phyloP scores from a whole-genome alignment of 176 grass and related monocot species.

The Zea luxurians region DNA sequence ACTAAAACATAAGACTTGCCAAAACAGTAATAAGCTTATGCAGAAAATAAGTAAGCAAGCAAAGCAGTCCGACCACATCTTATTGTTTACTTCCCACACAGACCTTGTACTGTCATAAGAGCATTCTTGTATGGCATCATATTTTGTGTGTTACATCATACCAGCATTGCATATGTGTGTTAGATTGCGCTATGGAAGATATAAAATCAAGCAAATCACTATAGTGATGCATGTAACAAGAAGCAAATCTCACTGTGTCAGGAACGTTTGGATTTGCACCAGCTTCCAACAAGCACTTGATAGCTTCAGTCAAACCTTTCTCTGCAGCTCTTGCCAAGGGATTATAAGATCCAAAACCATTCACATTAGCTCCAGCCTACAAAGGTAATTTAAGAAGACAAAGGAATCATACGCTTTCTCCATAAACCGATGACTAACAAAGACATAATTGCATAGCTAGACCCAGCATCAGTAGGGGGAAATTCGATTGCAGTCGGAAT shows the following conservation, averaged over 20 bases:
- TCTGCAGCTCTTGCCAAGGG: conserved; percentile 26
- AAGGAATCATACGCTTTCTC: background rate
- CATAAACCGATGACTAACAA: background rate
- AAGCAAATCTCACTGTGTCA: conserved; percentile 16
- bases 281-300: conserved; percentile 39
- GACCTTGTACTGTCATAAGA: background rate
- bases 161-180: background rate
- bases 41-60: background rate
- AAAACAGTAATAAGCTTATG: conserved; percentile 14
- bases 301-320: conserved; percentile 41
- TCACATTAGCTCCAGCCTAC: conserved; percentile 38
- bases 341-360: conserved; percentile 1
- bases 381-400: conserved; percentile 18
- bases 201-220: background rate
- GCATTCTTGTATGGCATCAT: background rate
- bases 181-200: background rate
- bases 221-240: conserved; percentile 7
- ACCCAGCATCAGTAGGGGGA: background rate
- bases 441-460: background rate
- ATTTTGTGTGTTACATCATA: background rate
- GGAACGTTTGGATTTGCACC: conserved; percentile 34
- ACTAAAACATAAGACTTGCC: conserved; percentile 14
- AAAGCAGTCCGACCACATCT: background rate
- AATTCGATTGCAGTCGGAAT: background rate
- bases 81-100: background rate